Evolutionary conservation across 2,329 filamentous ascomycete species (phyloP), one percentile per base, ranked within the genome.

Genomic region (Alternaria solani): DNA sequence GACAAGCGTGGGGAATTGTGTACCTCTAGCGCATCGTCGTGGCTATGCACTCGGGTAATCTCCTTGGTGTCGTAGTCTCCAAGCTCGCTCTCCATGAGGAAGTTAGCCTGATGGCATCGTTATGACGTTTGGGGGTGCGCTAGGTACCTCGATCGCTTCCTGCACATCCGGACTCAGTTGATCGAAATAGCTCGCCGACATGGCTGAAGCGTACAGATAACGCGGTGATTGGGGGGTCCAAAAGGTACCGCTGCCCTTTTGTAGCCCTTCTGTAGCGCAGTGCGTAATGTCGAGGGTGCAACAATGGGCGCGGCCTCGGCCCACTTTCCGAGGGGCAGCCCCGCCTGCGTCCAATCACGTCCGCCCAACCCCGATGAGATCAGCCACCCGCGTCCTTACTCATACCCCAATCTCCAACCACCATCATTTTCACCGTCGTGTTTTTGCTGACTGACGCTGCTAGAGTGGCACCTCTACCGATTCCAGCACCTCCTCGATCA

Each of bases 401-500:
- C 67, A 74, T 65, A 62, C 44, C 55, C 47, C 62, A 39, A 49
- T 55, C n/a, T n/a, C 55, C 42, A 48, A 39, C 44, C 39, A 43
- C 41, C 18, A 16, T 12, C 32, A 7, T 28, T 28, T 26, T 49
- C 28, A 8, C 41, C 7, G 7, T 25, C n/a, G n/a, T 46, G 18
- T 18, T 57, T 18, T 51, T 46, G 49, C 41, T 53, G 25, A 56
- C 30, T 16, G 39, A 39, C 14, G 32, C 26, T 34, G 28, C 51
- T 67, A 87, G 30, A 88, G 68, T 23, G 87, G 87, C 25, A 81
- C 81, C 61, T 89, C 86, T 7, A 89, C 80, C 54, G 81, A 81
- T 32, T 80, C 79, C n/a, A 89, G 70, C 14, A 88, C 85, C 44
- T 87, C 83, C 51, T 88, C 86, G 43, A 89, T 81, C 3, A 87